These are phyloP conservation scores for Fusarium cyanostomum DNA, from an alignment of 2,329 filamentous ascomycete species.

Conservation along the genomic window DNA sequence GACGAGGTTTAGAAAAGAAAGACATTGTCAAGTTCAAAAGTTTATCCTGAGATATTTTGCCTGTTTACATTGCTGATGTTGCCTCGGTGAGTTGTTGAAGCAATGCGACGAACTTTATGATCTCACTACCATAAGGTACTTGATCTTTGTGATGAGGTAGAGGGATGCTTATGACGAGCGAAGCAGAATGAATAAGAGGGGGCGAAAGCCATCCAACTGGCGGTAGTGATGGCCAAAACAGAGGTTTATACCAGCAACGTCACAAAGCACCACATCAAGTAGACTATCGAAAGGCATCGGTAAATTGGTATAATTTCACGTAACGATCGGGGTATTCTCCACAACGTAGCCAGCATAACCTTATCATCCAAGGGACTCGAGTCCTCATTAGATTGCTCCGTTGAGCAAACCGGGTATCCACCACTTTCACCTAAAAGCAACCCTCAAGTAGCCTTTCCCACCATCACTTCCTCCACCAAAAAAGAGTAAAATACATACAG, in stretches of 20 bases:
- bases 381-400: conserved; percentile 26
- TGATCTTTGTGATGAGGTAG: background rate
- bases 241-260: too few relatives aligned
- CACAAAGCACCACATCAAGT: too few relatives aligned
- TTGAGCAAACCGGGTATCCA: conserved; percentile 32
- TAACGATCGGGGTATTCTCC: conserved; percentile 37
- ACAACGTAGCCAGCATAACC: conserved; percentile 1
- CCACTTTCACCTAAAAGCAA: background rate
- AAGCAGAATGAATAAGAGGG: conserved; percentile 11
- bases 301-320: conserved; percentile 4
- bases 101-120: too few relatives aligned
- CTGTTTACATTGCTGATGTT: too few relatives aligned
- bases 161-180: background rate
- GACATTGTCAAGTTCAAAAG: conserved; percentile 36
- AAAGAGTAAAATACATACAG: conserved; percentile 30
- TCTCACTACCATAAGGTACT: too few relatives aligned
- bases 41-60: conserved; percentile 21
- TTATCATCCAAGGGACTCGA: conserved; percentile 9
- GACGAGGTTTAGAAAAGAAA: conserved; percentile 34
- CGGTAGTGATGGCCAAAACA: too few relatives aligned
- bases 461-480: conserved; percentile 2
- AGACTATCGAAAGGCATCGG: too few relatives aligned
- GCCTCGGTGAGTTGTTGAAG: too few relatives aligned
- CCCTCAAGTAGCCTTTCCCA: background rate
- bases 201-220: too few relatives aligned